Base-by-base conservation (phyloP, 2,329 filamentous ascomycete genomes). In the Decorospora gaudefroyi region DNA sequence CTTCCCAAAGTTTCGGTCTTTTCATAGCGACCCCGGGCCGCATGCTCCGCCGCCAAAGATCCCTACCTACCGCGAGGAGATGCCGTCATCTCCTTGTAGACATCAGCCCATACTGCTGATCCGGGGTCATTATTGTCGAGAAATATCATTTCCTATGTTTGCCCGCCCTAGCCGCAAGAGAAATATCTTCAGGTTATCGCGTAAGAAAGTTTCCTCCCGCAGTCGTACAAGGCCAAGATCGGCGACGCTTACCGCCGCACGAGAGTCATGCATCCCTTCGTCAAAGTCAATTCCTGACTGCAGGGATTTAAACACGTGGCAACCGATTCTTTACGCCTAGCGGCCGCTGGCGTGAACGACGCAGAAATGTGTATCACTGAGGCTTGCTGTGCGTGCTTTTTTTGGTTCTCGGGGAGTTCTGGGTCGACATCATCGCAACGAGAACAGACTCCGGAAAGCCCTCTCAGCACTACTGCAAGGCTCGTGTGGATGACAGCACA, bases 271-370 rank as follows among this genome's bases (percentile, higher is more conserved):
- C 43, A 31, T 11, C 12, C 41, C 42, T 38, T 47, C 51, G 59
- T 56, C 36, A 50, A 53, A 42, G 47, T 55, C 53, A 53, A 59
- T 54, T 55, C 60, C 59, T 60, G 51, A 18, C 19, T 36, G 49
- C 53, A 59, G 54, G 54, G 55, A 53, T 49, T 30, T 31, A 44
- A 56, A 61, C 62, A 65, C 62, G 62, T 65, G 62, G 60, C 55
- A 59, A 57, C 53, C 54, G 61, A 61, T 55, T 58, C 46, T 49
- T 54, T 61, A 51, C 59, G 46, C 46, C 51, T 55, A 55, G 56
- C 60, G 60, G 60, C 51, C 61, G 57, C 60, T 65, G 59, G 62
- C 60, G 62, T 61, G 59, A 64, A 64, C 48, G 40, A 53, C 41
- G 51, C 28, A 48, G 37, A 17, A 40, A 42, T 28, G 51, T 42